Evolutionary conservation across 805 yeast species (phyloP).

Genomic region (Metschnikowia santaceciliae): DNA sequence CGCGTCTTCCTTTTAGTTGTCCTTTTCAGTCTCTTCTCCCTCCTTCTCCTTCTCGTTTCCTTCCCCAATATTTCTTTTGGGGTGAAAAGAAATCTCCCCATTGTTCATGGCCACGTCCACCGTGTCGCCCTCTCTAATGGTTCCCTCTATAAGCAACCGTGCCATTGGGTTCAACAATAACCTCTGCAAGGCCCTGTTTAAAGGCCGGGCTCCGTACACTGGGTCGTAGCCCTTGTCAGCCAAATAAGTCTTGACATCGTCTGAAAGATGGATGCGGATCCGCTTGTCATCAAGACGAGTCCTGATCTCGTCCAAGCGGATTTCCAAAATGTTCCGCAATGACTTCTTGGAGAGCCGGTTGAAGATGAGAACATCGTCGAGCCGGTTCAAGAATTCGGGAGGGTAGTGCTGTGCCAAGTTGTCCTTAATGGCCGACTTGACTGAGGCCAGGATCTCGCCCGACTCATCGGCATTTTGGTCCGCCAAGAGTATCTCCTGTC

Average conservation of each 20-base stretch:
- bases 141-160: constrained; percentile 71
- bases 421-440: constrained; percentile 59
- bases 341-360: constrained; percentile 80
- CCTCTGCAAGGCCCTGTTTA: constrained; percentile 85
- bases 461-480: constrained; percentile 58
- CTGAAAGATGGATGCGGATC: constrained; percentile 53
- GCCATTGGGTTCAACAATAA: constrained; percentile 87
- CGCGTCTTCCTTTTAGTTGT: too few relatives aligned
- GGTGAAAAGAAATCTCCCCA: constrained; percentile 20
- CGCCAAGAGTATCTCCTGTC: constrained; percentile 79
- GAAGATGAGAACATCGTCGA: constrained; percentile 91
- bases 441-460: constrained; percentile 52
- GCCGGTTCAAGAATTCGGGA: constrained; percentile 92
- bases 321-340: constrained; percentile 75
- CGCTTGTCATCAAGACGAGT: constrained; percentile 76
- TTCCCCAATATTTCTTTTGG: too few relatives aligned
- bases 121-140: constrained; percentile 42
- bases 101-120: constrained; percentile 27
- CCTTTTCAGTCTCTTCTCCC: too few relatives aligned
- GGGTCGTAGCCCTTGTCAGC: constrained; percentile 88
- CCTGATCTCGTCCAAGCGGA: constrained; percentile 76
- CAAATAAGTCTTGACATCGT: constrained; percentile 71
- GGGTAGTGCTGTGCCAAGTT: constrained; percentile 72
- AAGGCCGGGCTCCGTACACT: constrained; percentile 92
- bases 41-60: too few relatives aligned